Conservation (phyloP, 225 moss, liverwort and hornwort species). For the Pseudisothecium myosuroides region DNA sequence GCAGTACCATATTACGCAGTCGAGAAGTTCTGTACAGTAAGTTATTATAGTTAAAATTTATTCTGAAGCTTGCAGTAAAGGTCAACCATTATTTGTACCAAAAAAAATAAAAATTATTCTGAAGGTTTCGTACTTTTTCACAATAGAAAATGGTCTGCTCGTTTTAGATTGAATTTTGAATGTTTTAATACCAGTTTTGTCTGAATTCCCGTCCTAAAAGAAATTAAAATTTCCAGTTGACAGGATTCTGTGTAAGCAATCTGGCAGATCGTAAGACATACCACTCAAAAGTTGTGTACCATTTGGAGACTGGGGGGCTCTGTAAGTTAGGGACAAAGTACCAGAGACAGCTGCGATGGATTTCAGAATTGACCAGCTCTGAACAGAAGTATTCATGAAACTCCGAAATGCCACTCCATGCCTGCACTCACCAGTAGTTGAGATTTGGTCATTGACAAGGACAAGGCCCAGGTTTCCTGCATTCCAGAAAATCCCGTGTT, state of each 20-base stretch:
- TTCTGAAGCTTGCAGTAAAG: too few species aligned
- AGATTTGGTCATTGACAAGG: neutral
- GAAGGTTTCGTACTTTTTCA: neutral
- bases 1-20: neutral
- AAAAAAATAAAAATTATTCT: too few species aligned
- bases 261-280: neutral
- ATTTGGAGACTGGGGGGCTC: neutral
- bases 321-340: neutral
- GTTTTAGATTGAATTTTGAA: neutral
- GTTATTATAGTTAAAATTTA: neutral
- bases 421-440: neutral
- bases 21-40: neutral
- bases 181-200: neutral
- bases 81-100: too few species aligned
- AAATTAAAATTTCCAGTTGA: neutral
- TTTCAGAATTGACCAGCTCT: slow-evolving; percentile 1
- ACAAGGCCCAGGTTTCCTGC: neutral
- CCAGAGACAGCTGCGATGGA: slow-evolving; percentile 5
- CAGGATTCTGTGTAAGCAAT: slow-evolving; percentile 9
- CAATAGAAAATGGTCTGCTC: neutral
- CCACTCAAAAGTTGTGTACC: neutral
- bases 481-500: neutral
- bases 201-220: neutral
- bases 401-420: neutral
- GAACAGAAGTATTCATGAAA: neutral